Evolutionary conservation across 768 basidiomycete genomes (phyloP).

Genomic region (Leucogyrophana mollusca): DNA sequence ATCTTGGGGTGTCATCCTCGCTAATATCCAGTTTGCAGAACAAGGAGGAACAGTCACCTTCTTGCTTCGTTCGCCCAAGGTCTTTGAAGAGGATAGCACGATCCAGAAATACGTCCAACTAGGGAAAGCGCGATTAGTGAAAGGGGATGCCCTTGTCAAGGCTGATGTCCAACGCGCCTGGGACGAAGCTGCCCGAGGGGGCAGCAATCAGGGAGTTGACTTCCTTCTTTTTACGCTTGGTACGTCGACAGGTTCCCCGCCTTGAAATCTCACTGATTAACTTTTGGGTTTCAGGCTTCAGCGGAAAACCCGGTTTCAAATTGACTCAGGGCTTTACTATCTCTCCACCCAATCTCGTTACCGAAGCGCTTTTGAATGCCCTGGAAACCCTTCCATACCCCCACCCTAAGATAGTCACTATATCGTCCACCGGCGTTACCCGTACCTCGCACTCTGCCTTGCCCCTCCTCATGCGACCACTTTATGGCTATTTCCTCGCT

Average conservation of each 20-base stretch:
- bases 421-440: constrained; percentile 57
- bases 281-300: neutral
- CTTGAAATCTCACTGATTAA: neutral
- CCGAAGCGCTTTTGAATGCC: constrained; percentile 52
- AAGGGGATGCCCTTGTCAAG: constrained; percentile 59
- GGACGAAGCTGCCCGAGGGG: constrained; percentile 35
- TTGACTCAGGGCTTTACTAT: constrained; percentile 48
- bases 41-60: constrained; percentile 62
- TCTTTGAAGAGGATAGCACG: constrained; percentile 51
- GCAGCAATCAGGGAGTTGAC: constrained; percentile 39
- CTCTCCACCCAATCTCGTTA: constrained; percentile 56
- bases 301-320: constrained; percentile 44
- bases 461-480: constrained; percentile 44
- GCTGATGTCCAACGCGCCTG: constrained; percentile 54
- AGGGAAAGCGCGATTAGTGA: constrained; percentile 52
- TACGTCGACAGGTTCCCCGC: constrained; percentile 21
- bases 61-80: constrained; percentile 51
- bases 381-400: constrained; percentile 51
- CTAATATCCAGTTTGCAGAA: constrained; percentile 33
- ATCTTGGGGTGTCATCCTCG: too few species aligned
- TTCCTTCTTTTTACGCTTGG: constrained; percentile 63
- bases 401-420: constrained; percentile 47
- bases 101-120: constrained; percentile 50
- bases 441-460: constrained; percentile 41
- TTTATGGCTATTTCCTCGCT: constrained; percentile 47